Evolutionary conservation across 1,284 basidiomycete genomes (phyloP).

Genomic region (Trametes versicolor): DNA sequence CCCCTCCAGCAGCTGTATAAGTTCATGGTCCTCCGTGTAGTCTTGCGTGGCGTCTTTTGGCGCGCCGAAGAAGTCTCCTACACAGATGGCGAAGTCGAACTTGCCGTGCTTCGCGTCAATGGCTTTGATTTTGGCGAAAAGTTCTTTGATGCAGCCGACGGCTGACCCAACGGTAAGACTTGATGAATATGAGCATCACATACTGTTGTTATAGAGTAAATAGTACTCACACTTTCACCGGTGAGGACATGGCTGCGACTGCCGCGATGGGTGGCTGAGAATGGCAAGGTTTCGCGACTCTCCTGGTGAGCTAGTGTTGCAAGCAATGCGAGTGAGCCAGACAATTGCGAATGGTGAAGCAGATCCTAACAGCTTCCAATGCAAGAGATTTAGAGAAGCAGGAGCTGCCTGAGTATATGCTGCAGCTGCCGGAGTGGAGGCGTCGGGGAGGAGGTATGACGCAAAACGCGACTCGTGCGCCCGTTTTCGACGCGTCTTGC

Average conservation of each 20-base stretch:
- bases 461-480: constrained; percentile 21
- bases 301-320: not conserved
- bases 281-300: not conserved
- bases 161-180: constrained; percentile 92
- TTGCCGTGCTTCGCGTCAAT: constrained; percentile 96
- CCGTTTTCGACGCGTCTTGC: not conserved
- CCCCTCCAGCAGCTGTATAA: constrained; percentile 70
- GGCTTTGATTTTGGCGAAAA: constrained; percentile 84
- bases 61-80: constrained; percentile 91
- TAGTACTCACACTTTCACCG: constrained; percentile 37
- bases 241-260: constrained; percentile 25
- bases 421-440: not conserved
- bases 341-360: too few relatives aligned
- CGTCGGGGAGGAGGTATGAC: constrained; percentile 21
- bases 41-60: constrained; percentile 55
- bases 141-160: constrained; percentile 75
- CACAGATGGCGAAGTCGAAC: constrained; percentile 89
- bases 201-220: not conserved
- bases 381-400: not conserved
- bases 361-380: not conserved
- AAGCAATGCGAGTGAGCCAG: not conserved
- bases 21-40: constrained; percentile 57
- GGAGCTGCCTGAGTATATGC: not conserved
- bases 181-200: not conserved
- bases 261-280: not conserved